A percentile compares a stretch with the other conserved stretches of the same genome.
Evolutionary conservation across 108 stramenopile genomes (phyloP).

Genomic region (Cafeteria roenbergensis): DNA sequence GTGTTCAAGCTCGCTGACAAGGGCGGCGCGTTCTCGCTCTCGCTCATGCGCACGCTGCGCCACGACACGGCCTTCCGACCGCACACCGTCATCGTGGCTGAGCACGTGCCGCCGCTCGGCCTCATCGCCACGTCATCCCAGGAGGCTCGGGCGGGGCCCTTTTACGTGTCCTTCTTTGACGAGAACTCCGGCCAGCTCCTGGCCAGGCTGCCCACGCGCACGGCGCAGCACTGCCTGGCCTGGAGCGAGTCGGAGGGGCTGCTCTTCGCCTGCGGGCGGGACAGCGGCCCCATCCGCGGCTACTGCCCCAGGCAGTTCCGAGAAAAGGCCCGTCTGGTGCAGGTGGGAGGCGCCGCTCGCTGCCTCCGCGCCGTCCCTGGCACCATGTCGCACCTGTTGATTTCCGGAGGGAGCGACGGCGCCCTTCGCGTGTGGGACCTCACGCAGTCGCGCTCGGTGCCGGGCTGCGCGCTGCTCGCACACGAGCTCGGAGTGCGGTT

Average conservation of each 20-base stretch:
- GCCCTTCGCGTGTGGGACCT: slow-evolving; percentile 1
- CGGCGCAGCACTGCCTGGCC: neutral
- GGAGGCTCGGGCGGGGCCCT: neutral
- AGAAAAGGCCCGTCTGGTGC: neutral
- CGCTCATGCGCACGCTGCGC: too few relatives aligned
- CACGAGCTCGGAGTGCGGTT: slow-evolving; percentile 3
- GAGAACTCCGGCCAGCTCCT: neutral
- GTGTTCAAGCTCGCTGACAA: too few relatives aligned
- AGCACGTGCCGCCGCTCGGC: neutral
- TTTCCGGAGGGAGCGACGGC: slow-evolving; percentile 1
- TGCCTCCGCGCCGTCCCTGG: neutral
- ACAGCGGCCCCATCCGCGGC: neutral
- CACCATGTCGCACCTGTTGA: neutral
- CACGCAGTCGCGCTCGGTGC: neutral
- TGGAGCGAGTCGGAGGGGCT: neutral
- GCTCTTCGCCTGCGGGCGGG: neutral
- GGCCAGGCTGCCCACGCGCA: neutral
- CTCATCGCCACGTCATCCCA: neutral
- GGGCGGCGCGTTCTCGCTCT: too few relatives aligned
- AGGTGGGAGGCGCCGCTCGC: neutral
- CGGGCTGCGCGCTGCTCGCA: neutral
- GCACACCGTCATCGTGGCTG: neutral
- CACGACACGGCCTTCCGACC: slow-evolving; percentile 9
- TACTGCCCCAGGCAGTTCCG: neutral
- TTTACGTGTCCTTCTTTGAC: neutral